phyloP scores from a whole-genome alignment of 148 eudicot genomes.

The Rhododendron kiyosumense region DNA sequence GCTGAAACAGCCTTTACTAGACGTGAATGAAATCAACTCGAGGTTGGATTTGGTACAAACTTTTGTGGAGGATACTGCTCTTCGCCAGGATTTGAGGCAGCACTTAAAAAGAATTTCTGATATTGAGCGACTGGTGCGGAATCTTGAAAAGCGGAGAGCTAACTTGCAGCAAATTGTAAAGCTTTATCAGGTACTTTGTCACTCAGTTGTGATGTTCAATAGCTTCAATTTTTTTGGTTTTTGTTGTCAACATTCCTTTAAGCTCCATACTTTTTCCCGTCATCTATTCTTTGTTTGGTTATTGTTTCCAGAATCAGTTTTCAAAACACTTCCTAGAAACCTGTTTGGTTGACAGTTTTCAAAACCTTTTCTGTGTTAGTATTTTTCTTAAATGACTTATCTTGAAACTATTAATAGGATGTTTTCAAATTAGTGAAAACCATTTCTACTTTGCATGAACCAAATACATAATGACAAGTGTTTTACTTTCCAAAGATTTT shows the following conservation, averaged over 20 bases:
- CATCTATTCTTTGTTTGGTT: not conserved
- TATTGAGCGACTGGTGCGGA: constrained; percentile 66
- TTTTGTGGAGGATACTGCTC: constrained; percentile 86
- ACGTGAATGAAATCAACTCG: constrained; percentile 69
- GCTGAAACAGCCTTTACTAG: constrained; percentile 92
- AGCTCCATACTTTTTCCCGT: not conserved
- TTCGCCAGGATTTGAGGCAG: constrained; percentile 88
- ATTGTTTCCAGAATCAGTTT: not conserved
- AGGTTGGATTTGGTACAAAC: constrained; percentile 89
- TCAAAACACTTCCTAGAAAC: not conserved
- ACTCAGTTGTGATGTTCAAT: not conserved
- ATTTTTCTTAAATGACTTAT: not conserved
- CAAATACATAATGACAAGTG: not conserved
- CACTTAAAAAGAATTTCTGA: constrained; percentile 91
- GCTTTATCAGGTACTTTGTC: constrained; percentile 77
- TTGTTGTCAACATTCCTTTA: not conserved
- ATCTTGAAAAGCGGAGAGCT: constrained; percentile 68
- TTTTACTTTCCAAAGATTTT: not conserved
- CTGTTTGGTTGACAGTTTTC: not conserved
- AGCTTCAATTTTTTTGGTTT: not conserved
- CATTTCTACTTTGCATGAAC: not conserved
- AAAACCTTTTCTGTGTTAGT: not conserved
- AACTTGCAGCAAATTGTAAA: constrained; percentile 80
- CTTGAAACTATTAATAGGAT: not conserved
- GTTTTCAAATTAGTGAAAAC: not conserved